A percentile compares a stretch with the other conserved stretches of the same genome.
Conservation (phyloP, 345 rosid species). For the Eucalyptus coolabah region DNA sequence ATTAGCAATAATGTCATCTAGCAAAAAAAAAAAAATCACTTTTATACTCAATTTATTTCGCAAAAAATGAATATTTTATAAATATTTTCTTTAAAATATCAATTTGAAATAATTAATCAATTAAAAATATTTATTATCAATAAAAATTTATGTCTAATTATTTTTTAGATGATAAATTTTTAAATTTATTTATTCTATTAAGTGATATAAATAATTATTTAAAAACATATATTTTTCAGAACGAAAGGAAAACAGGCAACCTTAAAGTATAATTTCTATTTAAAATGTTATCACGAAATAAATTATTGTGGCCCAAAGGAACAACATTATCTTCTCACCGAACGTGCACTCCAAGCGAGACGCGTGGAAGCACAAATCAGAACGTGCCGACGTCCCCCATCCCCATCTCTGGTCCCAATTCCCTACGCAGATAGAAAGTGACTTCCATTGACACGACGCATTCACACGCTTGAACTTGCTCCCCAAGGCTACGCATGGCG, state of each 20-base stretch:
- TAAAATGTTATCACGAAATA: background rate
- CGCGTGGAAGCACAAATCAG: background rate
- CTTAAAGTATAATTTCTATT: background rate
- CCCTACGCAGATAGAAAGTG: background rate
- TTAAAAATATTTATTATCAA: fast-evolving
- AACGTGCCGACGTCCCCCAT: background rate
- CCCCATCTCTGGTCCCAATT: background rate
- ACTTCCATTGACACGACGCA: background rate
- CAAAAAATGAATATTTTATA: no score
- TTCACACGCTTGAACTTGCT: background rate
- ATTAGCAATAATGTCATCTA: background rate
- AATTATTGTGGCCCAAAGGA: background rate
- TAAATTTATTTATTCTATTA: background rate
- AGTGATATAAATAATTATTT: background rate
- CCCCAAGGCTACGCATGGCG: background rate
- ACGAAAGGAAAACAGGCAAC: background rate
- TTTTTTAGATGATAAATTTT: no score
- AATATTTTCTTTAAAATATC: no score
- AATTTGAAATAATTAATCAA: no score
- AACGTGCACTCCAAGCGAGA: background rate
- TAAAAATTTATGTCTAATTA: no score
- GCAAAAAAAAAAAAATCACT: background rate
- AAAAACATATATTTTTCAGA: no score
- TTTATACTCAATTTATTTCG: fast-evolving
- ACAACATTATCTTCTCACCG: background rate